Evolutionary conservation across 83 land plant genomes (phyloP).

Genomic region (Thuja plicata): DNA sequence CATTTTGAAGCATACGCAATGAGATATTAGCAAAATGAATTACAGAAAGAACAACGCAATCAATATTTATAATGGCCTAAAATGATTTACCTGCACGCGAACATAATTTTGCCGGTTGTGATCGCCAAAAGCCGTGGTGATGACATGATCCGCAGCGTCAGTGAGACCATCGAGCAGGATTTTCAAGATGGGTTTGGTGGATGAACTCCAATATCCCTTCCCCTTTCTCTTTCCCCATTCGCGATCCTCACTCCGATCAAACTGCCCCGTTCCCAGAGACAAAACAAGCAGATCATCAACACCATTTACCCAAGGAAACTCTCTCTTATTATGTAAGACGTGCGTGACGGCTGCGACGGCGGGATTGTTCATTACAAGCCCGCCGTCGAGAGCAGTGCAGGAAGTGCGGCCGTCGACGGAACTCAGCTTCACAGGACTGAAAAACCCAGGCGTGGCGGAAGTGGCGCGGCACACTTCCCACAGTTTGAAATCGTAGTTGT

Average conservation of each 20-base stretch:
- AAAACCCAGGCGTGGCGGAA: conserved; percentile 69
- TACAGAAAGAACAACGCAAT: too few species aligned
- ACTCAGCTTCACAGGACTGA: conserved; percentile 45
- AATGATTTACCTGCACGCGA: conserved; percentile 66
- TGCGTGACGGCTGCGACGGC: conserved; percentile 90
- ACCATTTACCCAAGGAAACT: conserved; percentile 73
- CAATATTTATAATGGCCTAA: not conserved
- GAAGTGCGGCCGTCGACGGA: conserved; percentile 82
- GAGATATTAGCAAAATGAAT: too few species aligned
- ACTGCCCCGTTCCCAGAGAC: conserved; percentile 75
- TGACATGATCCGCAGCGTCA: conserved; percentile 78
- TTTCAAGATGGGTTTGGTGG: conserved; percentile 47
- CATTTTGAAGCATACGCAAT: too few species aligned
- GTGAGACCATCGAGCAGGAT: conserved; percentile 79
- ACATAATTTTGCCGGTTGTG: conserved; percentile 56
- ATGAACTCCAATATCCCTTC: not conserved
- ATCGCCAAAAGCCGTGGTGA: conserved; percentile 73
- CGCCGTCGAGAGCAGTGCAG: conserved; percentile 84
- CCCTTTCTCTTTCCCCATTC: not conserved
- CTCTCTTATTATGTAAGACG: conserved; percentile 81
- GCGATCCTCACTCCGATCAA: conserved; percentile 15
- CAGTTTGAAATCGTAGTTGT: conserved; percentile 80
- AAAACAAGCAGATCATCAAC: conserved; percentile 81
- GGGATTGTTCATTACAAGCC: conserved; percentile 93
- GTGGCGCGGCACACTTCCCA: conserved; percentile 90